phyloP scores from a whole-genome alignment of 2,329 filamentous ascomycete species.

The Penicillium sp. region DNA sequence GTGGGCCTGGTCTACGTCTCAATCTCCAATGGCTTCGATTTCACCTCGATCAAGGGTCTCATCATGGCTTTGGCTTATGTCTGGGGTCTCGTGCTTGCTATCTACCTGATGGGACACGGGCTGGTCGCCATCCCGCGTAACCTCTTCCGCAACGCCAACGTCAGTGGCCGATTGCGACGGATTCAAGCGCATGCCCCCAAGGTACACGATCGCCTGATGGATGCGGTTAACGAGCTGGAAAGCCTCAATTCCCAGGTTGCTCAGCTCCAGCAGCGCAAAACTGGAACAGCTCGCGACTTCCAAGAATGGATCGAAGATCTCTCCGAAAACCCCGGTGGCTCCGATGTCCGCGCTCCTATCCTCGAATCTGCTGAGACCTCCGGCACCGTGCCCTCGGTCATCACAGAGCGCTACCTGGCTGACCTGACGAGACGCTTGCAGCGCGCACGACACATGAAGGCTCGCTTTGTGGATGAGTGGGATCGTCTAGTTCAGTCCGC shows the following conservation, averaged over 20 bases:
- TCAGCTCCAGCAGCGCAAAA: slow-evolving; percentile 80
- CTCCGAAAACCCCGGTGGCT: slow-evolving; percentile 72
- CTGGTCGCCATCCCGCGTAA: slow-evolving; percentile 86
- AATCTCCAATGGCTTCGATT: slow-evolving; percentile 73
- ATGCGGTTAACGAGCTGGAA: slow-evolving; percentile 78
- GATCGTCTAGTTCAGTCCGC: slow-evolving; percentile 75
- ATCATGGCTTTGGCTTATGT: slow-evolving; percentile 95
- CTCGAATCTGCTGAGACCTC: slow-evolving; percentile 38
- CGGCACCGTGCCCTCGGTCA: slow-evolving; percentile 71
- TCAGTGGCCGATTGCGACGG: slow-evolving; percentile 72
- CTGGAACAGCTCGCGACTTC: slow-evolving; percentile 73
- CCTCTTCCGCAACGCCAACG: slow-evolving; percentile 77
- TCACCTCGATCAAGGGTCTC: slow-evolving; percentile 75
- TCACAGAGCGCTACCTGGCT: slow-evolving; percentile 91
- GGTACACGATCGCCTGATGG: slow-evolving; percentile 84
- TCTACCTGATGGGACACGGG: slow-evolving; percentile 97
- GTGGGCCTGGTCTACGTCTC: slow-evolving; percentile 83
- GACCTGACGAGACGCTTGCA: slow-evolving; percentile 82
- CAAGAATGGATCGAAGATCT: slow-evolving; percentile 97
- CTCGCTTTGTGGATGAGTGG: slow-evolving; percentile 86
- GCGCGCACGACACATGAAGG: slow-evolving; percentile 79
- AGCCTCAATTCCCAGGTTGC: slow-evolving; percentile 79
- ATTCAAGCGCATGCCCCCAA: slow-evolving; percentile 80
- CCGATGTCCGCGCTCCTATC: slow-evolving; percentile 58
- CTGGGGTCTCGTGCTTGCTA: slow-evolving; percentile 87